These are phyloP conservation scores for Termitomyces eurrhizus DNA, from an alignment of 768 basidiomycete species.

Conservation along the genomic window DNA sequence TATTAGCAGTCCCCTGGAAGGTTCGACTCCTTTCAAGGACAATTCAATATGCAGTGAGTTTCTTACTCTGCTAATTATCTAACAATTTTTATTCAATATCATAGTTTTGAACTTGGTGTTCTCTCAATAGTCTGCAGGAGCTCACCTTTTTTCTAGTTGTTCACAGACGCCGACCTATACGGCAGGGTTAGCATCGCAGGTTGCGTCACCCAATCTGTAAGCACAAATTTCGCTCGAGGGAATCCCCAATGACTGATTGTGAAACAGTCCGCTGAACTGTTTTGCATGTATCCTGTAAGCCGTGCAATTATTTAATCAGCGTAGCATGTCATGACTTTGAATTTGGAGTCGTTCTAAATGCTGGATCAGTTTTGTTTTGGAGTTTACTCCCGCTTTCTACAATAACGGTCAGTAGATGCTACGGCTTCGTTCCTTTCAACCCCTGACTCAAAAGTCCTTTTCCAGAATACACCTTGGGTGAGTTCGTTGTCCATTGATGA, in stretches of 20 bases:
- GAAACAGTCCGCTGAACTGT: background rate
- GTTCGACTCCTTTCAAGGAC: too few relatives aligned
- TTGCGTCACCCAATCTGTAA: constrained; percentile 1
- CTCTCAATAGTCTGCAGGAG: too few relatives aligned
- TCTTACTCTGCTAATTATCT: too few relatives aligned
- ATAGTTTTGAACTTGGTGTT: too few relatives aligned
- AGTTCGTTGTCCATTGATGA: background rate
- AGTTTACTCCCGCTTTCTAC: background rate
- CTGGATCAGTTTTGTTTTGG: background rate
- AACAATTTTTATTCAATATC: too few relatives aligned
- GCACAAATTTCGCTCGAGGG: background rate
- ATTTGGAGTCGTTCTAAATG: background rate
- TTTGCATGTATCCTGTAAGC: constrained; percentile 1
- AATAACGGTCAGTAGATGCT: background rate
- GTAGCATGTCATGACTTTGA: background rate
- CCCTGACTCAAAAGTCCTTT: background rate
- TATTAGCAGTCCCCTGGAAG: too few relatives aligned
- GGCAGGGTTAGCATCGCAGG: background rate
- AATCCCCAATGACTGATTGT: background rate
- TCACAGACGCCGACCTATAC: background rate
- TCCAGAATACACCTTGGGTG: background rate
- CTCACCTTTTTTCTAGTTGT: background rate
- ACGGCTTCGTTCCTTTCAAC: background rate
- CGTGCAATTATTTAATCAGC: too few relatives aligned
- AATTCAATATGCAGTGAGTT: too few relatives aligned